Conservation (phyloP, 106 monocot genomes). For the Hemerocallis citrina region DNA sequence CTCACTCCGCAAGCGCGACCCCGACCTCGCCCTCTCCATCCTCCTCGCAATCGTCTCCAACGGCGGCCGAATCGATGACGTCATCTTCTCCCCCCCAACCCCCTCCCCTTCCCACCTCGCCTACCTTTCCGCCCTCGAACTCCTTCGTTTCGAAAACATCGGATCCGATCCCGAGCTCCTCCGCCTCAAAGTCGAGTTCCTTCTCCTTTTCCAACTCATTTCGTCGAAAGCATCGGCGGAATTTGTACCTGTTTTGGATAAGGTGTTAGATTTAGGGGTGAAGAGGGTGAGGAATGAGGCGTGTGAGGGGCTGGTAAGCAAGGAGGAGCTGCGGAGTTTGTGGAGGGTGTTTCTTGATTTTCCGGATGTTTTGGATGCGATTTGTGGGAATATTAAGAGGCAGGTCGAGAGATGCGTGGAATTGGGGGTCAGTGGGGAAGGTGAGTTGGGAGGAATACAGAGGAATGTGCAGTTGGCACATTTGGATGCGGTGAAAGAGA, state of each 20-base stretch:
- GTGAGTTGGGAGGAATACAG: slow-evolving; percentile 31
- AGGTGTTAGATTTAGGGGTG: slow-evolving; percentile 44
- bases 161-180: slow-evolving; percentile 30
- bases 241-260: slow-evolving; percentile 13
- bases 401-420: slow-evolving; percentile 21
- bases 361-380: slow-evolving; percentile 47
- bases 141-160: slow-evolving; percentile 26
- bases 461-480: slow-evolving; percentile 61
- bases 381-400: slow-evolving; percentile 52
- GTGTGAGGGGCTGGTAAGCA: slow-evolving; percentile 6
- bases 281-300: slow-evolving; percentile 40
- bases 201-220: slow-evolving; percentile 50
- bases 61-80: slow-evolving; percentile 64
- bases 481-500: slow-evolving; percentile 46
- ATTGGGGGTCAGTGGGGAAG: neutral
- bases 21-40: slow-evolving; percentile 43
- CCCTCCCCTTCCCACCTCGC: slow-evolving; percentile 66
- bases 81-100: slow-evolving; percentile 52
- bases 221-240: slow-evolving; percentile 15
- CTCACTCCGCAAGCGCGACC: slow-evolving; percentile 58
- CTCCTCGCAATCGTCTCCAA: slow-evolving; percentile 45
- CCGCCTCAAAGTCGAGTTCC: slow-evolving; percentile 55
- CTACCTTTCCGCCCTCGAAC: slow-evolving; percentile 66
- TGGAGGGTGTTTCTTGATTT: slow-evolving; percentile 36
- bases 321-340: slow-evolving; percentile 40